Evolutionary conservation across 1,284 basidiomycete genomes (phyloP).

Genomic region (Apiotrichum sp.): DNA sequence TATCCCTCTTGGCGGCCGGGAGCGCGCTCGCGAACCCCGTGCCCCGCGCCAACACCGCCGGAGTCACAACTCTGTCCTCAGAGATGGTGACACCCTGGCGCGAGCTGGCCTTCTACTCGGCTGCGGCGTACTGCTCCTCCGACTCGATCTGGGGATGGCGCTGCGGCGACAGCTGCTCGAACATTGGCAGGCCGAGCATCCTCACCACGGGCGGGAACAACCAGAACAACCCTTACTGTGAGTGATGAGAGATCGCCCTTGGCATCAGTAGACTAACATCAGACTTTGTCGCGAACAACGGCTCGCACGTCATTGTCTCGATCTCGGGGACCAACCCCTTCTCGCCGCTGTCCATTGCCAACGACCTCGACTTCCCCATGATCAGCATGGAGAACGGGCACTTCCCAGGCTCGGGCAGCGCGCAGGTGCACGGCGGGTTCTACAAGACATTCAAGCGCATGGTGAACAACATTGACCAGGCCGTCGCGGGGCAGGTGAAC

Average conservation of each 20-base stretch:
- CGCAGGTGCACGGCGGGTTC: conserved; percentile 22
- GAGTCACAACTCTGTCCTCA: neutral
- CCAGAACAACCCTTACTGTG: conserved; percentile 1
- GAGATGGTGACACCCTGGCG: neutral
- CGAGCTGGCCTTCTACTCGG: neutral
- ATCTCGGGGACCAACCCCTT: conserved; percentile 22
- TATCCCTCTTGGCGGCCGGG: neutral
- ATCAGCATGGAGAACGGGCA: neutral
- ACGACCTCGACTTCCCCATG: conserved; percentile 20
- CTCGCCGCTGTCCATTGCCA: conserved; percentile 9
- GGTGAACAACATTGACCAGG: neutral
- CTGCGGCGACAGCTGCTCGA: neutral
- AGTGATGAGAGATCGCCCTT: neutral
- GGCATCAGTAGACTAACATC: neutral
- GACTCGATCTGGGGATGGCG: neutral
- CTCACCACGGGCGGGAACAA: conserved; percentile 2
- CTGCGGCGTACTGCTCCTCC: conserved; percentile 1
- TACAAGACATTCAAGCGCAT: conserved; percentile 22
- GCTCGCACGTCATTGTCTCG: conserved; percentile 14
- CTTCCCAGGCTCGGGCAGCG: conserved; percentile 16
- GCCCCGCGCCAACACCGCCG: neutral
- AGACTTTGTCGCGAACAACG: conserved; percentile 12
- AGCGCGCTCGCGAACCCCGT: neutral
- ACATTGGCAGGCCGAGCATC: neutral
- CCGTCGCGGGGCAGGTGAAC: neutral